phyloP scores from a whole-genome alignment of 1,284 basidiomycete genomes.

The Ustilago trichophora region DNA sequence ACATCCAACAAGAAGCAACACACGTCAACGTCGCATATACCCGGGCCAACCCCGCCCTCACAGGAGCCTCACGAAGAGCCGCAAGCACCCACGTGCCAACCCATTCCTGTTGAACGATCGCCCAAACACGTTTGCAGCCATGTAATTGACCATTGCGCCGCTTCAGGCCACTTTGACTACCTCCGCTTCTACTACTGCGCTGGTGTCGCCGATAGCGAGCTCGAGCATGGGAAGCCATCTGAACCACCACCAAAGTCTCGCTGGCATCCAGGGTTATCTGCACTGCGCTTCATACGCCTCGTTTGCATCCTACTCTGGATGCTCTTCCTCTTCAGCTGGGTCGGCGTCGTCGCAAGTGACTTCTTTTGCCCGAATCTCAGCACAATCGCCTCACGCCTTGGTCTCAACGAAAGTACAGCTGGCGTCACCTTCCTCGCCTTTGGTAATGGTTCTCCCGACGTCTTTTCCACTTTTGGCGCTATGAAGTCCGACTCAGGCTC shows the following conservation, averaged over 20 bases:
- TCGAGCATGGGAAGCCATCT: slow-evolving; percentile 19
- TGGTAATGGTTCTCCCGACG: slow-evolving; percentile 68
- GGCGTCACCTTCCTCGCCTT: slow-evolving; percentile 65
- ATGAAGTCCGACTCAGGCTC: slow-evolving; percentile 86
- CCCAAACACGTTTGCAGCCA: slow-evolving; percentile 47
- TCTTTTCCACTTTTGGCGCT: slow-evolving; percentile 90
- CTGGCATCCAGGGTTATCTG: slow-evolving; percentile 26
- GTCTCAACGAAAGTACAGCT: slow-evolving; percentile 62
- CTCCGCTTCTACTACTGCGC: slow-evolving; percentile 61
- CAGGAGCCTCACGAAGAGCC: slow-evolving; percentile 8
- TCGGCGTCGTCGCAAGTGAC: slow-evolving; percentile 63
- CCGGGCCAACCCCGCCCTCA: slow-evolving; percentile 2
- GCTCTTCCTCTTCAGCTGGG: slow-evolving; percentile 61
- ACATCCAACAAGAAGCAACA: slow-evolving; percentile 3
- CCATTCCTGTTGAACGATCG: slow-evolving; percentile 27
- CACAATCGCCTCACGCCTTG: slow-evolving; percentile 56
- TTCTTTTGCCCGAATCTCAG: slow-evolving; percentile 65
- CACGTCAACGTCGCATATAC: background rate
- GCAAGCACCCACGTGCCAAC: slow-evolving; percentile 24
- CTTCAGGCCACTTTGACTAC: slow-evolving; percentile 54
- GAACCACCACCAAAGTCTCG: slow-evolving; percentile 10
- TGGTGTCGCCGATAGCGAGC: slow-evolving; percentile 13
- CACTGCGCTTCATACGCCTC: slow-evolving; percentile 31
- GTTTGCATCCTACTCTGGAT: slow-evolving; percentile 49
- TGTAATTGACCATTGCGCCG: slow-evolving; percentile 46